phyloP scores from a whole-genome alignment of 1,139 yeast genomes.

The Blastobotrys apis region DNA sequence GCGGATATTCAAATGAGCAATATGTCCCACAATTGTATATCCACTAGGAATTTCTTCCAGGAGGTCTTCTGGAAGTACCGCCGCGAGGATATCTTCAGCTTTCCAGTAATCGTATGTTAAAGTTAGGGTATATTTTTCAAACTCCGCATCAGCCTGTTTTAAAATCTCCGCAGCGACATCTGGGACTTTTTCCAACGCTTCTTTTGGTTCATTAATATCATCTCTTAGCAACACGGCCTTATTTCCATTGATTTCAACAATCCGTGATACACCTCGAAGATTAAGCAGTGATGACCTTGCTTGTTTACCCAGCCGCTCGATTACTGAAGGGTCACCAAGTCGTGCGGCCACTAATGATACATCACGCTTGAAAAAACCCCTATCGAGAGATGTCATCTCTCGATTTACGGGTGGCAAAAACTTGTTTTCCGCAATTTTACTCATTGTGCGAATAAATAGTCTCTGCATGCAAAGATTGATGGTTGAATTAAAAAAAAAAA shows the following conservation, averaged over 20 bases:
- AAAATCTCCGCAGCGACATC: conserved; percentile 44
- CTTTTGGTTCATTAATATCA: conserved; percentile 41
- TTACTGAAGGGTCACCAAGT: conserved; percentile 63
- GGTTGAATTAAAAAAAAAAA: conserved; percentile 2
- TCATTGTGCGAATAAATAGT: conserved; percentile 1
- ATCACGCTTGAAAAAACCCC: conserved; percentile 52
- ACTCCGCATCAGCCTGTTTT: conserved; percentile 43
- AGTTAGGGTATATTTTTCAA: conserved; percentile 52
- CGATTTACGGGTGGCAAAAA: conserved; percentile 62
- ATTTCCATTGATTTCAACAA: conserved; percentile 40
- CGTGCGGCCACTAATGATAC: conserved; percentile 61
- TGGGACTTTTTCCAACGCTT: conserved; percentile 42
- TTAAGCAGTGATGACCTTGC: conserved; percentile 55
- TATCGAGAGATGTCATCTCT: conserved; percentile 61
- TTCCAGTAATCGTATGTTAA: conserved; percentile 81
- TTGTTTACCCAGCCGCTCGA: conserved; percentile 43
- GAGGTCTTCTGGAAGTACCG: conserved; percentile 70
- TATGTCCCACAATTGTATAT: conserved; percentile 90
- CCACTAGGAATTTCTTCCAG: conserved; percentile 81
- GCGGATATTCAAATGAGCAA: conserved; percentile 86
- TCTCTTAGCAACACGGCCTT: conserved; percentile 66
- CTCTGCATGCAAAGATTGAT: background rate
- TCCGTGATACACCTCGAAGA: conserved; percentile 61
- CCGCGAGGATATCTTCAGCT: conserved; percentile 76
- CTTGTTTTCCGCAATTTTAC: conserved; percentile 8